phyloP scores from a whole-genome alignment of 176 grass and related monocot genomes.

The Lolium multiflorum region DNA sequence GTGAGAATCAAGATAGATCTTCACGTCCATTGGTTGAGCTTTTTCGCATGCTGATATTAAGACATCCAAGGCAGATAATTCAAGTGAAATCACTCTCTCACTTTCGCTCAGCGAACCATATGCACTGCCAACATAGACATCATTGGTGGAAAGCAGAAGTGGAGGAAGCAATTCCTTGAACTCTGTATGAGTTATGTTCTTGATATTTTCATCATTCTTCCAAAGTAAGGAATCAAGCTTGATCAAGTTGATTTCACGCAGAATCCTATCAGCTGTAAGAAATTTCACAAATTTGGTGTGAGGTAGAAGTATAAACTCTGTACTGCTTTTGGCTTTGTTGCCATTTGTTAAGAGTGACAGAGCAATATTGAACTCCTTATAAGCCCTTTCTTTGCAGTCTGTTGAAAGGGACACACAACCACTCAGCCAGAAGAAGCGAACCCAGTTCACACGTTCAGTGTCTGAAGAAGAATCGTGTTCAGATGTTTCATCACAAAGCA shows the following conservation, averaged over 20 bases:
- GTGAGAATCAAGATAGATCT: slow-evolving; percentile 85
- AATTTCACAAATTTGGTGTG: slow-evolving; percentile 75
- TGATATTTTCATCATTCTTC: slow-evolving; percentile 79
- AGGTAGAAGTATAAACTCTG: slow-evolving; percentile 70
- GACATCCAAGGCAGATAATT: slow-evolving; percentile 81
- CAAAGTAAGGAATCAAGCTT: slow-evolving; percentile 88
- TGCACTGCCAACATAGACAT: slow-evolving; percentile 62
- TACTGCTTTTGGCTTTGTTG: slow-evolving; percentile 44
- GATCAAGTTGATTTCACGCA: slow-evolving; percentile 91
- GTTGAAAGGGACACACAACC: slow-evolving; percentile 83
- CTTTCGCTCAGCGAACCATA: slow-evolving; percentile 54
- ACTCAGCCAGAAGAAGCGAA: slow-evolving; percentile 89
- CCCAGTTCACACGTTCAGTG: slow-evolving; percentile 64
- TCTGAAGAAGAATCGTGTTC: slow-evolving; percentile 44
- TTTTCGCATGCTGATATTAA: slow-evolving; percentile 94
- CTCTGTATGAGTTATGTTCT: slow-evolving; percentile 79
- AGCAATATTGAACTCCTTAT: slow-evolving; percentile 75
- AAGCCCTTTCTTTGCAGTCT: slow-evolving; percentile 81
- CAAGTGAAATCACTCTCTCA: slow-evolving; percentile 69
- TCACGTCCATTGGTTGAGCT: slow-evolving; percentile 74
- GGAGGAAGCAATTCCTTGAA: slow-evolving; percentile 86
- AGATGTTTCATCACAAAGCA: slow-evolving; percentile 40
- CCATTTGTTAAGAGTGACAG: slow-evolving; percentile 68
- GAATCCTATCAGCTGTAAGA: slow-evolving; percentile 83
- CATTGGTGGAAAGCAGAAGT: slow-evolving; percentile 87